Evolutionary conservation across 108 stramenopile genomes (phyloP), one percentile per base, ranked within the genome.

Genomic region (Seminavis robusta): DNA sequence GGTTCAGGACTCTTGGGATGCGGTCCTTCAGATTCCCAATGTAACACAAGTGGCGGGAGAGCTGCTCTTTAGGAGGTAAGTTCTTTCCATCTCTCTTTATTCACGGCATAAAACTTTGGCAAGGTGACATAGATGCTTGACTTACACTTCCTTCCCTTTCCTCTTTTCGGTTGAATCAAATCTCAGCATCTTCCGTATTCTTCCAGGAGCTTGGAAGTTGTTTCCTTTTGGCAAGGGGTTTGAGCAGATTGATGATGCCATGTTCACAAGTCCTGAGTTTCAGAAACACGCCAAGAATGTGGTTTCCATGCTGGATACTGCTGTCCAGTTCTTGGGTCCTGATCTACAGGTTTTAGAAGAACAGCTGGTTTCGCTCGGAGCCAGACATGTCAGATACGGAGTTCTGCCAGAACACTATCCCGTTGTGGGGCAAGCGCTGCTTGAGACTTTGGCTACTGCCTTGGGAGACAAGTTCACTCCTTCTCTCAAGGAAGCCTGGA

Each of bases 391-490:
- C 0, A 2, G 16, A 1, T 71, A 77, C 46, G 69, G 69, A 4
- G 69, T 63, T 7, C 33, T 62, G 16, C 53, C 63, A 15, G 60
- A 43, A 17, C 75, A 77, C 39, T 77, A 62, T 29, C 39, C 52
- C 10, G 29, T 71, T 10, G 65, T 77, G 2, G 70, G 67, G 6
- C 29, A 57, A 42, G 69, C 75, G 2, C 42, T 77, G 26, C 27
- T 77, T 13, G 13, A 60, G 11, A 67, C 70, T n/a, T 52, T 77
- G 46, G 59, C 54, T 11, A 36, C 53, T 9, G 73, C 63, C 21
- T 52, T 77, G 49, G 76, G 71, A 0, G 67, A 73, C n/a, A 19
- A 33, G 3, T 73, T 65, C 46, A 77, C 71, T 4, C 33, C 32
- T 19, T 23, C 43, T 39, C 54, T 77, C 4, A 59, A 69, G 37